Evolutionary conservation across 106 monocot species (phyloP).

Genomic region (Dendrobium nobile): DNA sequence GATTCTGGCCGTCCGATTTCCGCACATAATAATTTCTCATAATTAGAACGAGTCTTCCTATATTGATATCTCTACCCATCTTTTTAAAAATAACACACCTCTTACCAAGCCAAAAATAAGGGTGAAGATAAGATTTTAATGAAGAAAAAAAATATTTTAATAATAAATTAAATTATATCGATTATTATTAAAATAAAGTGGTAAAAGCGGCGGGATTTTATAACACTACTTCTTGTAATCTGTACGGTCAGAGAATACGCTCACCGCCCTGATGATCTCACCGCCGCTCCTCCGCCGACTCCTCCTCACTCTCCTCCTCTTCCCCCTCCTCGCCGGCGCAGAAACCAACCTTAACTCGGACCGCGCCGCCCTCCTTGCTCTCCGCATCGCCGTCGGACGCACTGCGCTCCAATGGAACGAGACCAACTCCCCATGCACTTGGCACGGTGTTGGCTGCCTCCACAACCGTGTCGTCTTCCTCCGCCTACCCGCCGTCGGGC

Average conservation of each 20-base stretch:
- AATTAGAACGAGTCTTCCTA: too few relatives aligned
- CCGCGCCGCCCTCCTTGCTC: conserved; percentile 36
- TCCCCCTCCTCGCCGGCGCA: conserved; percentile 8
- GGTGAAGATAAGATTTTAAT: too few relatives aligned
- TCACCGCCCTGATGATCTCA: conserved; percentile 15
- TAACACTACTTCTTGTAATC: too few relatives aligned
- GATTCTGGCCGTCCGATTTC: too few relatives aligned
- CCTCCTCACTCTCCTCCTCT: conserved; percentile 15
- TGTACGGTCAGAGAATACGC: not conserved
- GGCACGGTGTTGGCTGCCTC: conserved; percentile 50
- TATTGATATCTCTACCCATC: too few relatives aligned
- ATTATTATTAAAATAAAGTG: too few relatives aligned
- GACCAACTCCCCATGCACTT: conserved; percentile 51
- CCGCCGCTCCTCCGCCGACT: conserved; percentile 4
- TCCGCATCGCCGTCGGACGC: conserved; percentile 41
- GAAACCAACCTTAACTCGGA: conserved; percentile 42
- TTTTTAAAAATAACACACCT: too few relatives aligned
- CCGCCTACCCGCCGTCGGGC: conserved; percentile 62
- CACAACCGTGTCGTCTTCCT: conserved; percentile 45
- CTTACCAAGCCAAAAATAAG: too few relatives aligned
- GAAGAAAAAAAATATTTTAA: too few relatives aligned
- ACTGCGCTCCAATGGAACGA: conserved; percentile 27
- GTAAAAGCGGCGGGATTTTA: too few relatives aligned
- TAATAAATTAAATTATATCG: too few relatives aligned
- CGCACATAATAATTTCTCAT: too few relatives aligned